Percentiles rank a stretch among this genome's conserved stretches.
These are phyloP conservation scores for Globisporangium alternatum DNA, from an alignment of 352 stramenopile species.

Conservation along the genomic window DNA sequence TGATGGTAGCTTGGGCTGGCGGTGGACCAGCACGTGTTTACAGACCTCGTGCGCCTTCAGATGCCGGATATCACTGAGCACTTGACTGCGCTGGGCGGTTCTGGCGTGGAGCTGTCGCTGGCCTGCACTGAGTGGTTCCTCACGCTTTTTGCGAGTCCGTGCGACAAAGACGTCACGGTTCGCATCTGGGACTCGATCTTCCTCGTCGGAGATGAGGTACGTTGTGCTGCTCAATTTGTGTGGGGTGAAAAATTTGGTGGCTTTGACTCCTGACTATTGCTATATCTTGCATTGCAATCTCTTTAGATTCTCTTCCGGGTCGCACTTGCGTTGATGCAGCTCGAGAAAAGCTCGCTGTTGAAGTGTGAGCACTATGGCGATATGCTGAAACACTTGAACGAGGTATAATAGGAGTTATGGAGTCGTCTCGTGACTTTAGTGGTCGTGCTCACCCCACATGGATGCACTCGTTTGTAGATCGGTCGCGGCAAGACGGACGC, in stretches of 20 bases:
- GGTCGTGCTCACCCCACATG: background rate
- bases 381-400: constrained; percentile 78
- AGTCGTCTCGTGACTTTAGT: no score
- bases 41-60: constrained; percentile 76
- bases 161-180: constrained; percentile 63
- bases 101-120: constrained; percentile 81
- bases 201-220: constrained; percentile 76
- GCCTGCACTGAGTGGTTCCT: constrained; percentile 89
- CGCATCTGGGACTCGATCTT: constrained; percentile 86
- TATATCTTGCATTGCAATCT: background rate
- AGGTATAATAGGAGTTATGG: constrained; percentile 31
- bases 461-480: constrained; percentile 33
- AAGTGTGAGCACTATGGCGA: constrained; percentile 69
- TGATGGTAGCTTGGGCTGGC: constrained; percentile 60
- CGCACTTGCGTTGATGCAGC: constrained; percentile 67
- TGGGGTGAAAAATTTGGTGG: background rate
- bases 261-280: background rate
- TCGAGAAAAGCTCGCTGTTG: constrained; percentile 56
- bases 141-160: constrained; percentile 85
- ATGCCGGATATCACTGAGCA: constrained; percentile 66
- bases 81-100: constrained; percentile 66
- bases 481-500: constrained; percentile 49
- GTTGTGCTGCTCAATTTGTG: background rate
- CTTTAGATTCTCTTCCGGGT: constrained; percentile 73
- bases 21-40: constrained; percentile 88